Evolutionary conservation across 2,329 filamentous ascomycete species (phyloP), one percentile per base, ranked within the genome.

Genomic region (Xylaria sp.): DNA sequence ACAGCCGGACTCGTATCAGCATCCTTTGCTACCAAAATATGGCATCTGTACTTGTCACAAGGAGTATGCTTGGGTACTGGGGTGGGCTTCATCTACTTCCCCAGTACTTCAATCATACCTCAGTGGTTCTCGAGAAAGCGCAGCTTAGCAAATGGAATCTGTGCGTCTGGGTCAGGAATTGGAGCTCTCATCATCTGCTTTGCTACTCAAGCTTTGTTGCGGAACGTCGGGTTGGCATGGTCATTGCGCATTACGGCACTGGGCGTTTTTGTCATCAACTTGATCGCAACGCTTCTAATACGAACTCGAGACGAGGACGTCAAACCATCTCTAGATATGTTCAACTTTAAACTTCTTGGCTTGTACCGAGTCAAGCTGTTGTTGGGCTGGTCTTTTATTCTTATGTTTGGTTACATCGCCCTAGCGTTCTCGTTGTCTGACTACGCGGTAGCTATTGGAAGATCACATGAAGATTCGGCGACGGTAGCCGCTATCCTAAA

Each of bases 331-430:
- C 18, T 23, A 13, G 18, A n/a, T 1, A 46, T 63, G 2, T 58
- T 67, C 23, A 63, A 67, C 44, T 52, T 67, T 5, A 31, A 41
- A 4, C 58, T 67, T 28, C 23, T 67, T 2, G 2, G 0, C 2
- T 23, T 39, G 1, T 58, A 58, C 15, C 51, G 46, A 20, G 58
- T 37, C 5, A 28, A 25, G 41, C 28, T 66, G 2, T 46, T 66
- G 9, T 23, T 66, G 9, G 58, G 41, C 2, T 66, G 64, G 64
- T 20, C 39, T 31, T 25, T 62, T n/a, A 34, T 62, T n/a, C 10
- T 62, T n/a, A 66, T 62, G 64, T 62, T 66, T 41, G 64, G 64
- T 3, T 66, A 66, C n/a, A 66, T 66, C 9, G 46, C 57, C 20
- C 39, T 66, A 23, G 50, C 51, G 58, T 66, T 66, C 15, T 50